Base-by-base conservation (phyloP, 2,329 filamentous ascomycete species). In the Arthrobotrys pseudoclavata region DNA sequence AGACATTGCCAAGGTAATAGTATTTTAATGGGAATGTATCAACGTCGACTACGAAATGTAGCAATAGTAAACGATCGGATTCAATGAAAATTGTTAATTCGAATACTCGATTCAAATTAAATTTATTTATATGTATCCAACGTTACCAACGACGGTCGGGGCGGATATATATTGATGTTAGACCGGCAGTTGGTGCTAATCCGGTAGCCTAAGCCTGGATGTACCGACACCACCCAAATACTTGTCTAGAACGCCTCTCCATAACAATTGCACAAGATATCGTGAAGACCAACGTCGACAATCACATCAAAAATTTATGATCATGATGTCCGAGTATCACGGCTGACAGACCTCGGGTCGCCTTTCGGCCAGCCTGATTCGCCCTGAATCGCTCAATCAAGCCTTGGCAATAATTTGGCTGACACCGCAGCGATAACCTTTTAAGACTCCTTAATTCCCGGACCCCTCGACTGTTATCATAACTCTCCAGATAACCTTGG, bases 291-390 rank as follows among this genome's bases (percentile, higher is more conserved):
- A 57, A 57, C 26, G 34, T 31, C 26, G 15, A 53, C 13, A n/a
- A 52, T 29, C 0, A 29, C 24, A 34, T 55, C 50, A n/a, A 55
- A 24, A 31, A 7, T 18, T 31, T 9, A 24, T 50, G 50, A 31
- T 29, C 22, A 12, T 47, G 42, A 53, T 7, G 50, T 31, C 18
- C 52, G 52, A 40, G 29, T 7, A 13, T 34, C 29, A 60, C 34
- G 34, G 55, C 55, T 60, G 55, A 60, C n/a, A n/a, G n/a, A n/a
- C 22, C 31, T 40, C 55, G n/a, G 20, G 18, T n/a, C 34, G 52
- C 52, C 52, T 57, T 57, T 15, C 52, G 40, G 34, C 55, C 55
- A 60, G 55, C 55, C 55, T 60, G 34, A 40, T 60, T n/a, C 55
- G 55, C 55, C 52, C 29, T n/a, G 52, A 37, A 3, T 7, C 18